Base-by-base conservation (phyloP, 768 basidiomycete genomes). In the Russula foetens region DNA sequence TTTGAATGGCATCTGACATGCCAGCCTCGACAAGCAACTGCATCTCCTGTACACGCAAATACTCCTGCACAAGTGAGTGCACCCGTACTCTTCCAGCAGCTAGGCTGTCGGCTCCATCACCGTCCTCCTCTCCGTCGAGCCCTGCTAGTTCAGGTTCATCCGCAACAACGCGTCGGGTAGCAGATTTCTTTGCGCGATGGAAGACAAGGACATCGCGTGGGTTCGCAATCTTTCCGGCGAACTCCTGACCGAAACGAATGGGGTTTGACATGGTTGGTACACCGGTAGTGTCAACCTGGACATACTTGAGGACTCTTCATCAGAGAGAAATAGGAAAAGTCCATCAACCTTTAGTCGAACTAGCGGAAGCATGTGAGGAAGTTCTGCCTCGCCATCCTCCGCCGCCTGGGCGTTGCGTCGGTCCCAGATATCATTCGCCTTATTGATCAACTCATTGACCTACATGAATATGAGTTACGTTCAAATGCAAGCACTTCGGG, bases 231-330 rank as follows among this genome's bases (percentile, higher is more conserved):
- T 81, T 81, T 1, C 91, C 92, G 65, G 86, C 82, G 72, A 98
- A 98, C 71, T 96, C 91, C 71, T 96, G 94, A 1, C 97, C 96
- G 70, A 99, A 97, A 11, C 97, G 88, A 53, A 96, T 88, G 24
- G 96, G 95, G 71, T 99, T 99, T 56, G 90, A 92, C 75, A 92
- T 92, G 67, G 92, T 90, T 58, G 84, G 84, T 8, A 93, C 89
- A 45, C 88, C 90, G 0, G 95, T 91, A 0, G 92, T 95, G 70
- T 96, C 92, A 19, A 96, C 92, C 88, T 86, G 28, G 56, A 31
- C 21, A 51, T 26, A 31, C 46, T 44, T 24, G 38, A 60, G 31
- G 39, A 59, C 7, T 15, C 24, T 33, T 19, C 21, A 23, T 31
- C 39, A 3, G 45, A 50, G 43, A 4, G 14, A 24, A 24, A 26